Conservation (phyloP, 768 basidiomycete genomes). For the Tricholomella constricta region DNA sequence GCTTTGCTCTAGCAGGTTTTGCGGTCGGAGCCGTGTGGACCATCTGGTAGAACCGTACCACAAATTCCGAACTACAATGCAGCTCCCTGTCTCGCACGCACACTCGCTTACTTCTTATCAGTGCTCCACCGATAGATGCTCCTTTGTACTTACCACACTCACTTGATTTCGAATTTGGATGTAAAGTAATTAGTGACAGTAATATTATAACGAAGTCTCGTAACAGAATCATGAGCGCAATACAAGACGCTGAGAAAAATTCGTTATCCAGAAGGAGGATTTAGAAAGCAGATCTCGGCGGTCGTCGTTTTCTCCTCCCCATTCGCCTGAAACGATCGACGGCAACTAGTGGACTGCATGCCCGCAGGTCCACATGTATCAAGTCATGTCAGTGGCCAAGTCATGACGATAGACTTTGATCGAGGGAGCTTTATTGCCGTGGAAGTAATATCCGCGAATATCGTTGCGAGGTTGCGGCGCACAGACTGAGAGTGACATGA, state of each 20-base stretch:
- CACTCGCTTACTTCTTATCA: no score
- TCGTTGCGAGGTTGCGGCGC: no score
- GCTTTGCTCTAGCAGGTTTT: constrained; percentile 11
- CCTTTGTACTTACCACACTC: not conserved
- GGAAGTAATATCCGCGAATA: not conserved
- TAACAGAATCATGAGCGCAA: no score
- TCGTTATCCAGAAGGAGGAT: no score
- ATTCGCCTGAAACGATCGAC: not conserved
- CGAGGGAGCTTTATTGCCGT: no score
- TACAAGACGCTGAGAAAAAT: no score
- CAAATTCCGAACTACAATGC: not conserved
- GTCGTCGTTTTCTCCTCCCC: not conserved
- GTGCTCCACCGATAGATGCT: no score
- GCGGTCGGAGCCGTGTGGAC: constrained; percentile 18
- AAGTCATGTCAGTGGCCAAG: not conserved
- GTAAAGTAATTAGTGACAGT: not conserved
- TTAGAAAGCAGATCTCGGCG: not conserved
- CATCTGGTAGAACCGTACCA: constrained; percentile 10
- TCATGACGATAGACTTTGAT: no score
- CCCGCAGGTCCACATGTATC: not conserved
- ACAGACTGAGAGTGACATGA: no score
- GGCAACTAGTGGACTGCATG: not conserved
- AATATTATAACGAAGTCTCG: no score
- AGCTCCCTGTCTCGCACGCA: not conserved
- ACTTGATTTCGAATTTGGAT: not conserved